Base-by-base conservation (phyloP, 2,329 filamentous ascomycete genomes). In the Talaromyces albobiverticillius region DNA sequence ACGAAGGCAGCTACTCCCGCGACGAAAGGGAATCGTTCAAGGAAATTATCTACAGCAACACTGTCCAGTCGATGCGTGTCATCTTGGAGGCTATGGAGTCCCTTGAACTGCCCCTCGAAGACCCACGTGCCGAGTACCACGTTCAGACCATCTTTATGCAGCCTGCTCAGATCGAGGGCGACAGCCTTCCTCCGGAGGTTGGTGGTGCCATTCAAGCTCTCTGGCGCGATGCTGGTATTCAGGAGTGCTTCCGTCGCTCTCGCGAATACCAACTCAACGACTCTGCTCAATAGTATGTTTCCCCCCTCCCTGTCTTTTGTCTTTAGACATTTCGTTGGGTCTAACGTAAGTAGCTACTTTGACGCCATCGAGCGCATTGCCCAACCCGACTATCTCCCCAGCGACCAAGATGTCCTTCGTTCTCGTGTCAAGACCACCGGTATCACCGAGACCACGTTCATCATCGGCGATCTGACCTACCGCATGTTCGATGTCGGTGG, bases 91-190 rank as follows among this genome's bases (percentile, higher is more conserved):
- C 84, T 23, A 87, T 87, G 71, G 83, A 86, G 68, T 85, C 82
- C 57, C 75, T 86, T 46, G 83, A 86, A 74, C 81, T 96, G 20
- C 92, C 92, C 22, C 84, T 96, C 51, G 90, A 94, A 71, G 91
- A 96, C 71, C 88, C 89, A 71, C 86, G 90, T 67, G 90, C 93
- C 80, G 92, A 96, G 76, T 96, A 96, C 77, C 92, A 96, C 72
- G 92, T 96, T 54, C 91, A 96, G 79, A 96, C 92, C 68, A 95
- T 96, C 73, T 96, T 96, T 82, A 96, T 96, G 90, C 92, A 96
- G 73, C 92, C 92, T 48, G 89, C 90, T 60, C 92, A 96, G 79
- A 96, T 96, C 61, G 92, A 96, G 76, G 92, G 92, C 60, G 92
- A 96, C 68, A 90, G 90, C 63, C 82, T 96, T 34, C 91, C 92